Conservation (phyloP, 768 basidiomycete genomes). For the Kwoniella europaea region DNA sequence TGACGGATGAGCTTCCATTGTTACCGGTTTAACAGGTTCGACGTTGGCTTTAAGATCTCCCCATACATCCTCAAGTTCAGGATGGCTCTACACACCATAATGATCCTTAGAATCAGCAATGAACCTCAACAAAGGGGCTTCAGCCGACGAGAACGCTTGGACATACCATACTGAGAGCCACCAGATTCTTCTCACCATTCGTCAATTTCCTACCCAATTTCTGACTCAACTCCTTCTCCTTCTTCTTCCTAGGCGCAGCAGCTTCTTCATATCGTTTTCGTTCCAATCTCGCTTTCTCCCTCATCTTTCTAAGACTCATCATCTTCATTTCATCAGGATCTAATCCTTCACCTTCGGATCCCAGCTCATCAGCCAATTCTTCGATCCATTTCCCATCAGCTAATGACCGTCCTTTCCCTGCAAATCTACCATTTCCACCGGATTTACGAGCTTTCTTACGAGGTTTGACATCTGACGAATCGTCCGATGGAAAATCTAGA, state of each 20-base stretch:
- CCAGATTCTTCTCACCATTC: constrained; percentile 63
- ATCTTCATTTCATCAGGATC: constrained; percentile 18
- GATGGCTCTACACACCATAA: constrained; percentile 67
- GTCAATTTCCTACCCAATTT: constrained; percentile 78
- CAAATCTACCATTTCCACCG: constrained; percentile 24
- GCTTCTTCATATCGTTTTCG: constrained; percentile 47
- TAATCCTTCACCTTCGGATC: constrained; percentile 28
- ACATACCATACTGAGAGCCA: constrained; percentile 51
- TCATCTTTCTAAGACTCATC: constrained; percentile 24
- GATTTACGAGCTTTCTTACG: neutral
- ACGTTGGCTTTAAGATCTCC: constrained; percentile 75
- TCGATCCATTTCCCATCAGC: constrained; percentile 18
- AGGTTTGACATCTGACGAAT: neutral
- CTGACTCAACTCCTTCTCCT: constrained; percentile 60
- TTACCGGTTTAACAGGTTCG: constrained; percentile 68
- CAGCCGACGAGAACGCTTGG: neutral
- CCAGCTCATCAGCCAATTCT: constrained; percentile 17
- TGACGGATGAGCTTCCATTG: constrained; percentile 78
- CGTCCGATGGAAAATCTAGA: constrained; percentile 20
- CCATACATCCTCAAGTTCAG: constrained; percentile 83
- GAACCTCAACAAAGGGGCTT: neutral
- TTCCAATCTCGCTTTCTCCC: constrained; percentile 39
- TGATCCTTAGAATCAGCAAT: constrained; percentile 1
- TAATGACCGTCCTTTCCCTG: constrained; percentile 16
- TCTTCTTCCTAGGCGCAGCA: constrained; percentile 36